Evolutionary conservation across 1,284 basidiomycete genomes (phyloP).

Genomic region (Dichomitus squalens): DNA sequence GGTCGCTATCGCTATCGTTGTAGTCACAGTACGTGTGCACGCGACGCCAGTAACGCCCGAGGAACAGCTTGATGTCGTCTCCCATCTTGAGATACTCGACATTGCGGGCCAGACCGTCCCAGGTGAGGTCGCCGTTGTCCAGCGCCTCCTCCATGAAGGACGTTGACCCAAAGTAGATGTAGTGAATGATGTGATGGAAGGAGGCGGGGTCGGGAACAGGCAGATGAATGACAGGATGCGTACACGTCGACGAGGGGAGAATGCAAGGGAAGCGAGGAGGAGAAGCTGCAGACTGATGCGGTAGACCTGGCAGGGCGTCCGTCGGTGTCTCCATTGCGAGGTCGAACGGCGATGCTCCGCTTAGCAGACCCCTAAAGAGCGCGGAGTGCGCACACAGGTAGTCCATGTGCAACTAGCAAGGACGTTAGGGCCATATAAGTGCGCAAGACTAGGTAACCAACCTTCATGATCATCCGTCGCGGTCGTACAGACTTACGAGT

Average conservation of each 20-base stretch:
- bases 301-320: conserved; percentile 20
- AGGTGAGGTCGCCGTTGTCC: conserved; percentile 58
- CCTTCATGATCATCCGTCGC: conserved; percentile 59
- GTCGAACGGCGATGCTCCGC: conserved; percentile 62
- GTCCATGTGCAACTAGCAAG: conserved; percentile 65
- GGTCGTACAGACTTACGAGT: conserved; percentile 36
- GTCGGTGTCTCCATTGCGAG: conserved; percentile 43
- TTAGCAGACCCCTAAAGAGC: conserved; percentile 67
- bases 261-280: conserved; percentile 62
- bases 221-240: conserved; percentile 68
- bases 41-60: conserved; percentile 61
- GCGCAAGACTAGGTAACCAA: conserved; percentile 34
- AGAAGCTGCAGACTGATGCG: conserved; percentile 38
- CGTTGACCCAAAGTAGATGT: conserved; percentile 76
- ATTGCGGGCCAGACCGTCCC: conserved; percentile 81
- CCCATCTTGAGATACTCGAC: conserved; percentile 77
- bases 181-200: conserved; percentile 71
- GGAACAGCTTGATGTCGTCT: conserved; percentile 67
- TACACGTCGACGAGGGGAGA: conserved; percentile 54
- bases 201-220: conserved; percentile 79
- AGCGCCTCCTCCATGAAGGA: conserved; percentile 62
- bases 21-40: conserved; percentile 40
- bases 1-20: conserved; percentile 28
- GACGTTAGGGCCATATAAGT: not conserved
- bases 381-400: conserved; percentile 74